Percentiles rank a stretch among this genome's conserved stretches.
Evolutionary conservation across 805 yeast species (phyloP).

Genomic region (Yarrowia divulgata): DNA sequence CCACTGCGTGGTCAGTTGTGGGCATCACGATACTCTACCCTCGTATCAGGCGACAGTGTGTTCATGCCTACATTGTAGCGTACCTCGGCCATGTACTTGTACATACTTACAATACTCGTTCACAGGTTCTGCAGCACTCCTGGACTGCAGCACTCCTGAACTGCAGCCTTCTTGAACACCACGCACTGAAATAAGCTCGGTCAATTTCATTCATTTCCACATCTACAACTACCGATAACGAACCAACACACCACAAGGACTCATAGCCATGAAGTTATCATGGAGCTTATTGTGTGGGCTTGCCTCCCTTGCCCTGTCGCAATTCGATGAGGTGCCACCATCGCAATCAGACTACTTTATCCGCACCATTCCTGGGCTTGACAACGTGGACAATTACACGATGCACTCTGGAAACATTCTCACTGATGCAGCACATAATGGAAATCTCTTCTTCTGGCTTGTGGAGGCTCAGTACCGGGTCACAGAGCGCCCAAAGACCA

Average conservation of each 20-base stretch:
- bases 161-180: neutral
- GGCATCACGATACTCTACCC: no score
- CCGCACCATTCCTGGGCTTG: conserved; percentile 21
- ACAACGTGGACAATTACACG: conserved; percentile 33
- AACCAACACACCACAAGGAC: neutral
- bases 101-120: no score
- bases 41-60: no score
- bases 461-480: conserved; percentile 53
- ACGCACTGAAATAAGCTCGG: conserved; percentile 2
- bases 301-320: conserved; percentile 10
- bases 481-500: conserved; percentile 54
- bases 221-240: neutral
- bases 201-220: neutral
- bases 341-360: conserved; percentile 33
- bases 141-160: neutral
- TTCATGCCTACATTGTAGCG: no score
- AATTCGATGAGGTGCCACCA: conserved; percentile 15
- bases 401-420: conserved; percentile 63
- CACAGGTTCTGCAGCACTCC: no score
- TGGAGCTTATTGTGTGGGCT: conserved; percentile 18
- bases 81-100: no score
- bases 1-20: no score
- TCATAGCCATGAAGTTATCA: conserved; percentile 1
- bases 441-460: conserved; percentile 81
- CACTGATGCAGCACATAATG: conserved; percentile 59